Evolutionary conservation across 768 basidiomycete genomes (phyloP).

Genomic region (Boletus subcaerulescens): DNA sequence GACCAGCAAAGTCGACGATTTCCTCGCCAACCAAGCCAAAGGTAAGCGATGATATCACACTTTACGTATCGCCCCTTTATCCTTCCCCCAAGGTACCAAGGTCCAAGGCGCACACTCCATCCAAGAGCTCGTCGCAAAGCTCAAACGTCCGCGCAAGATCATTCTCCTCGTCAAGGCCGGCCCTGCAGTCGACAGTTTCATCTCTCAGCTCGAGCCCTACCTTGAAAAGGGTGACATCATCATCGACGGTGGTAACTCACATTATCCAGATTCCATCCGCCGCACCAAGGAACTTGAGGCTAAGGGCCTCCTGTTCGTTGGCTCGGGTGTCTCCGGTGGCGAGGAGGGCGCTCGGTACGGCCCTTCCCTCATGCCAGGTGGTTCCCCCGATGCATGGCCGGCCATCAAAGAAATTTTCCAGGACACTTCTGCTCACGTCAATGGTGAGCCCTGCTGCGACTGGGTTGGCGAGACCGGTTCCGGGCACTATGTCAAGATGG

Average conservation of each 20-base stretch:
- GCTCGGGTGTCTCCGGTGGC: constrained; percentile 98
- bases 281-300: constrained; percentile 88
- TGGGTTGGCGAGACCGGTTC: constrained; percentile 97
- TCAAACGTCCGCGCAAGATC: constrained; percentile 95
- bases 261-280: constrained; percentile 97
- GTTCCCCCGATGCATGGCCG: constrained; percentile 91
- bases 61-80: constrained; percentile 15
- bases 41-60: constrained; percentile 52
- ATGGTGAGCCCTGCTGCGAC: constrained; percentile 97
- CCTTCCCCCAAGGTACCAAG: constrained; percentile 70
- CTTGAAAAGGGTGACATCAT: constrained; percentile 97
- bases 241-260: constrained; percentile 99
- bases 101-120: constrained; percentile 93
- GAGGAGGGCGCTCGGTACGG: constrained; percentile 98
- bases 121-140: constrained; percentile 85
- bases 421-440: constrained; percentile 91
- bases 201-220: constrained; percentile 80
- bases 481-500: constrained; percentile 99
- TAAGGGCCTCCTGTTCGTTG: constrained; percentile 96
- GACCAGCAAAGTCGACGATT: constrained; percentile 90
- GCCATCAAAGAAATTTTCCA: constrained; percentile 99
- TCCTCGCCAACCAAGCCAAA: constrained; percentile 97
- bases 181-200: constrained; percentile 93
- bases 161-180: constrained; percentile 99
- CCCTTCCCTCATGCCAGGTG: constrained; percentile 99